Percentiles rank a stretch among this genome's conserved stretches.
Evolutionary conservation across 495 filamentous ascomycete genomes (phyloP).

Genomic region (Penicillium longicatenatum): DNA sequence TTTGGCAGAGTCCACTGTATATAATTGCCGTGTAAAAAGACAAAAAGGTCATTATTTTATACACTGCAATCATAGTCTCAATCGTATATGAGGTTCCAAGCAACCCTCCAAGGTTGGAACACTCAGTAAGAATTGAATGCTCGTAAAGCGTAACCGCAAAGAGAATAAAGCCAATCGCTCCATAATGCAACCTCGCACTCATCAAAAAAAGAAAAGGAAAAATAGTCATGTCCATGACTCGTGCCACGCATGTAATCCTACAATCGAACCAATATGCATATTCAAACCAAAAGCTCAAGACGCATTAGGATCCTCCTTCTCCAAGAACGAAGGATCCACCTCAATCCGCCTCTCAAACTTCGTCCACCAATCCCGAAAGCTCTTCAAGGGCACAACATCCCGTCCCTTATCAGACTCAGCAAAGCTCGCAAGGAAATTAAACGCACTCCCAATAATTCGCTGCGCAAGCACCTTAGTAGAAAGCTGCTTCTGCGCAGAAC

Average conservation of each 20-base stretch:
- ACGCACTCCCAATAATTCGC: slow-evolving; percentile 94
- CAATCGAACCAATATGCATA: background rate
- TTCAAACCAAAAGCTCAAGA: slow-evolving; percentile 8
- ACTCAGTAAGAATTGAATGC: background rate
- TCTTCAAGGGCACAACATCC: slow-evolving; percentile 86
- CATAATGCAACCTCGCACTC: background rate
- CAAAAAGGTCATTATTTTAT: background rate
- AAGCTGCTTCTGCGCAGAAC: slow-evolving; percentile 34
- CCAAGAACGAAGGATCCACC: slow-evolving; percentile 85
- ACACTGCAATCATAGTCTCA: background rate
- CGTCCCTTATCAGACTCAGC: slow-evolving; percentile 61
- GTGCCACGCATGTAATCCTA: background rate
- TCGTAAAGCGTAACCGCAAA: background rate
- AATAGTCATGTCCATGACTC: background rate
- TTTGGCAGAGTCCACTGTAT: background rate
- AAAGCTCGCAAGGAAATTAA: slow-evolving; percentile 93
- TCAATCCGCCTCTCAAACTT: slow-evolving; percentile 93
- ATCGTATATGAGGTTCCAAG: background rate
- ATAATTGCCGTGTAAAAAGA: background rate
- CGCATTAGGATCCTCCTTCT: slow-evolving; percentile 64
- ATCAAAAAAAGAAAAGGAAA: too few species aligned
- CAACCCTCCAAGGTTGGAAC: background rate
- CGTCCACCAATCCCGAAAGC: slow-evolving; percentile 95
- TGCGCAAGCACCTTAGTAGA: slow-evolving; percentile 80
- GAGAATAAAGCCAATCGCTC: background rate